A percentile compares a stretch with the other conserved stretches of the same genome.
These are phyloP conservation scores for Dittrichia graveolens DNA, from an alignment of 129 eudicot species.

Conservation along the genomic window DNA sequence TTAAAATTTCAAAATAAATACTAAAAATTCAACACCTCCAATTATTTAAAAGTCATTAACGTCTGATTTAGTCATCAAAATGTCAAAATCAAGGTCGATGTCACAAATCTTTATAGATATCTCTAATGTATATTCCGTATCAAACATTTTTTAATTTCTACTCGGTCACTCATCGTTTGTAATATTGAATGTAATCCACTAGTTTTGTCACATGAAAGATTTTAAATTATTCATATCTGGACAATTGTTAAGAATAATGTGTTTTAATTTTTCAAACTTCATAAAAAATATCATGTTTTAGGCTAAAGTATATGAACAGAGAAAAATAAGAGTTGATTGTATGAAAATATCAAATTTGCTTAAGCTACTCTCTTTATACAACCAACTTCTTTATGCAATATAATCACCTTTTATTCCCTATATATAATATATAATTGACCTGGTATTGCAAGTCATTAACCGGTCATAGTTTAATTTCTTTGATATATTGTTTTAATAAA, in stretches of 20 bases:
- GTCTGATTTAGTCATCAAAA: neutral
- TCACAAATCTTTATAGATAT: neutral
- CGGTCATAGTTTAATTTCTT: no score
- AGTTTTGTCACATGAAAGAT: constrained; percentile 17
- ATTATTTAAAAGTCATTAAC: neutral
- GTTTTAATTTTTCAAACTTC: neutral
- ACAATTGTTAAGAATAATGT: neutral
- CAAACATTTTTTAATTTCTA: constrained; percentile 6
- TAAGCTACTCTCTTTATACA: no score
- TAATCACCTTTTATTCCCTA: no score
- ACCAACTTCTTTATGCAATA: no score
- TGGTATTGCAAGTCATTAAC: no score
- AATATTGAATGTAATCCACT: constrained; percentile 16
- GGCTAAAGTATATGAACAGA: no score
- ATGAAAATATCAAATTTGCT: no score
- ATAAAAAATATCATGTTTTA: no score
- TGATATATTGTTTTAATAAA: no score
- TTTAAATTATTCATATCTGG: neutral
- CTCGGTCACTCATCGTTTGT: constrained; percentile 4
- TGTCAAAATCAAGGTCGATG: constrained; percentile 22
- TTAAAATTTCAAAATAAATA: neutral
- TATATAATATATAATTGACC: no score
- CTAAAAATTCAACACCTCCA: neutral
- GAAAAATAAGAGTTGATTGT: no score
- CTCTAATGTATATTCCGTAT: constrained; percentile 9